Percentiles rank a stretch among this genome's conserved stretches.
Conservation (phyloP, 2,329 filamentous ascomycete genomes). For the Aspergillus alliaceus region DNA sequence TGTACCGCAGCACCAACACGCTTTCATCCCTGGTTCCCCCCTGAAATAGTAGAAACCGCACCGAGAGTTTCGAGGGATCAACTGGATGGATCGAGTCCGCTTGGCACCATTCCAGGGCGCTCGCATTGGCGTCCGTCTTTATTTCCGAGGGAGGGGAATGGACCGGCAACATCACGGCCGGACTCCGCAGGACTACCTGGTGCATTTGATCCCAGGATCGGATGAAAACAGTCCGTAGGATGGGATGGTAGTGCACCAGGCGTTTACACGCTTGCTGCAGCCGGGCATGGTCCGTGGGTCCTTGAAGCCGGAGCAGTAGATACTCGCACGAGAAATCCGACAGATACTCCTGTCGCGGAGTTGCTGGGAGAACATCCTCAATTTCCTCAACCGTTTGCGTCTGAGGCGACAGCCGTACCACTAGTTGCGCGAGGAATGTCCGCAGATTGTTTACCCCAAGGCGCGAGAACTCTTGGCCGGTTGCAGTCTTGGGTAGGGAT, state of each 20-base stretch:
- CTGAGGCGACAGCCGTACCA: too few species aligned
- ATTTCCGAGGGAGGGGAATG: too few species aligned
- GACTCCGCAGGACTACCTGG: not conserved
- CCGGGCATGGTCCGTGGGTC: not conserved
- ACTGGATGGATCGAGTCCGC: too few species aligned
- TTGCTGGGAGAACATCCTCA: not conserved
- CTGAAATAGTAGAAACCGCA: too few species aligned
- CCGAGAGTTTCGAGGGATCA: too few species aligned
- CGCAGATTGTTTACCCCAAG: not conserved
- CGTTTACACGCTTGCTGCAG: not conserved
- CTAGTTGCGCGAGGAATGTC: not conserved
- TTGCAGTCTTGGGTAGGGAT: not conserved
- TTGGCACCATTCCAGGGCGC: not conserved
- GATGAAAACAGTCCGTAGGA: not conserved
- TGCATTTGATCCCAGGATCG: not conserved
- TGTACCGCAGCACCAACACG: too few species aligned
- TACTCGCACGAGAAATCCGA: not conserved
- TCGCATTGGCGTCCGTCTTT: not conserved
- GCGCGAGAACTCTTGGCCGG: not conserved
- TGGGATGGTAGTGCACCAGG: not conserved
- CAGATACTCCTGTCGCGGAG: not conserved
- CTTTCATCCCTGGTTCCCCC: too few species aligned
- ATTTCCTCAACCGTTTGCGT: not conserved
- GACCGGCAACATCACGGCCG: not conserved
- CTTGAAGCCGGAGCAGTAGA: not conserved